These are phyloP conservation scores for Mycena olivaceomarginata DNA, from an alignment of 768 basidiomycete species.

Conservation along the genomic window DNA sequence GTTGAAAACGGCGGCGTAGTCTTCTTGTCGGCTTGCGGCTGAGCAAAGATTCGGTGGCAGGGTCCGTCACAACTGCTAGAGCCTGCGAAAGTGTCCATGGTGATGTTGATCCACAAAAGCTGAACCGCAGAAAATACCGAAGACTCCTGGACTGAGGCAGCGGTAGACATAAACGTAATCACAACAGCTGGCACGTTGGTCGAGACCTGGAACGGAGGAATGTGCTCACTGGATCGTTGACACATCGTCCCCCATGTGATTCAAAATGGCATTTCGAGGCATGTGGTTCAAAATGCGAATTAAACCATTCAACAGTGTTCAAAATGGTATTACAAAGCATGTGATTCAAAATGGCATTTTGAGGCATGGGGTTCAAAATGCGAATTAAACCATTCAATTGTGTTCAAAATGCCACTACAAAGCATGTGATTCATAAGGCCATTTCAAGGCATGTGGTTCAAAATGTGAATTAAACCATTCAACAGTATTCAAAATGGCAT, in stretches of 20 bases:
- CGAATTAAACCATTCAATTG: too few relatives aligned
- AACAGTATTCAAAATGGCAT: too few relatives aligned
- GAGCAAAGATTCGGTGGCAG: slow-evolving; percentile 87
- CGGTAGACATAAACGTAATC: slow-evolving; percentile 94
- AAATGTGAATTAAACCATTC: too few relatives aligned
- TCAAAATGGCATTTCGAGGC: too few relatives aligned
- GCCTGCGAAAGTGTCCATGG: slow-evolving; percentile 99
- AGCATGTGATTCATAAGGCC: too few relatives aligned
- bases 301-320: too few relatives aligned
- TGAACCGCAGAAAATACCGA: slow-evolving; percentile 97
- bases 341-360: too few relatives aligned
- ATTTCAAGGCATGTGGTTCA: too few relatives aligned
- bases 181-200: slow-evolving; percentile 97
- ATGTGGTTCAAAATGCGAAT: too few relatives aligned
- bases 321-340: too few relatives aligned
- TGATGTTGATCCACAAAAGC: slow-evolving; percentile 98
- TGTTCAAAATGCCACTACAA: too few relatives aligned
- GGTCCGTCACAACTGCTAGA: slow-evolving; percentile 97
- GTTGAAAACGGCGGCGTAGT: slow-evolving; percentile 91
- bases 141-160: slow-evolving; percentile 83
- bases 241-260: slow-evolving; percentile 99
- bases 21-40: slow-evolving; percentile 93
- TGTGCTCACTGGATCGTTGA: slow-evolving; percentile 98
- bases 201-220: slow-evolving; percentile 96
- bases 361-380: too few relatives aligned